Base-by-base conservation (phyloP, 2,329 filamentous ascomycete species). In the Pseudogymnoascus sp. region DNA sequence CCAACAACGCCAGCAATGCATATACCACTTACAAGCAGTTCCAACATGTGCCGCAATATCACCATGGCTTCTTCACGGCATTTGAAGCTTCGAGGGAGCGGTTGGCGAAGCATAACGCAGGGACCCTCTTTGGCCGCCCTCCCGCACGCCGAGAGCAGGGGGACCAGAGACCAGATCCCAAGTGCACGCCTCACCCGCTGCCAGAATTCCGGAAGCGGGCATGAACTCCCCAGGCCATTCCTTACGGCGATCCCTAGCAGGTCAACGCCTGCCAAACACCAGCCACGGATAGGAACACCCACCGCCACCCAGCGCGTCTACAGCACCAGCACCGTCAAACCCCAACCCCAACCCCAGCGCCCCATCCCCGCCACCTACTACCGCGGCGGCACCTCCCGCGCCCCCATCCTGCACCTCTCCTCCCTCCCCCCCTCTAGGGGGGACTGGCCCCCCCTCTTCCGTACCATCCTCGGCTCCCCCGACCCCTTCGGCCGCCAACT, bases 401-500 rank as follows among this genome's bases (percentile, higher is more conserved):
- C 84, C 12, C 77, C 90, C 34, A 80, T 90, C 67, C 81, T 87
- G 71, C 76, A 80, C 16, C 71, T 77, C 26, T 69, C 75, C n/a
- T 74, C 85, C 68, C 78, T 87, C 0, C 84, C 85, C 0, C 66
- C 68, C 29, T 69, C 76, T 21, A 3, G 21, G 21, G n/a, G n/a
- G n/a, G n/a, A n/a, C 67, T 85, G 83, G 82, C 74, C 77, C 3
- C 69, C 76, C 0, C 82, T 89, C 16, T 85, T 89, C 65, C 78
- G 79, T 18, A 76, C 80, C 2, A 80, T 79, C 6, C 85, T 90
- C 73, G 86, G 86, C 34, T 85, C 83, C 3, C 86, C 86, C 0
- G 89, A 91, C 68, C 77, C 80, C 0, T 80, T 87, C 72, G 86
- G 84, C 0, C 81, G 89, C 0, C 89, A 92, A 73, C 83, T 92